phyloP scores from a whole-genome alignment of 306 rosid genomes.

The Inga oerstediana region DNA sequence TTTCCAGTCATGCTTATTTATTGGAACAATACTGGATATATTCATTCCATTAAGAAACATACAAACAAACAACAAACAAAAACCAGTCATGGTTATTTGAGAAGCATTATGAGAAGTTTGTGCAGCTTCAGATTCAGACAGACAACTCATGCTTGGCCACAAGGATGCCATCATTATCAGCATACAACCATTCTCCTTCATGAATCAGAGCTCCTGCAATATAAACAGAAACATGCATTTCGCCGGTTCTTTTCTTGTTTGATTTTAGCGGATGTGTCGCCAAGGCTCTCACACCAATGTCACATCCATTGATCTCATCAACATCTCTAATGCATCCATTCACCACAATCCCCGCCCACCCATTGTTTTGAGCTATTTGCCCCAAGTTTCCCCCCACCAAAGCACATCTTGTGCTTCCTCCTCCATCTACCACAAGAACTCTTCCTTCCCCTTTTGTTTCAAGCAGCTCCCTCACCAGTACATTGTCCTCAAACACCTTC shows the following conservation, averaged over 20 bases:
- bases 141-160: slow-evolving; percentile 48
- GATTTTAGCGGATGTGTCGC: slow-evolving; percentile 67
- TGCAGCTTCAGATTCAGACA: slow-evolving; percentile 9
- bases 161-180: slow-evolving; percentile 64
- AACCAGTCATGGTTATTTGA: not conserved
- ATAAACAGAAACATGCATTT: slow-evolving; percentile 55
- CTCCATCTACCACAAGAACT: slow-evolving; percentile 52
- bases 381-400: slow-evolving; percentile 51
- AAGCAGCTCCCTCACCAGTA: slow-evolving; percentile 60
- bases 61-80: too few relatives aligned
- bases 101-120: not conserved
- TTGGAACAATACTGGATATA: too few relatives aligned
- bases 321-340: slow-evolving; percentile 90
- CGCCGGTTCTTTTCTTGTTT: slow-evolving; percentile 57
- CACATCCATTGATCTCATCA: slow-evolving; percentile 77
- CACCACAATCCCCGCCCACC: slow-evolving; percentile 81
- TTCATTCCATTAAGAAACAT: too few relatives aligned
- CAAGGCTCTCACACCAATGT: slow-evolving; percentile 78
- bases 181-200: slow-evolving; percentile 87
- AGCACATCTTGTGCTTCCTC: slow-evolving; percentile 55
- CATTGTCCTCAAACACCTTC: slow-evolving; percentile 82
- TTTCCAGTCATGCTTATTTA: not conserved
- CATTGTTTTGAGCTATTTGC: slow-evolving; percentile 48
- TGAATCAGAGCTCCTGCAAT: slow-evolving; percentile 64
- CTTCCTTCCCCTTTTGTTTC: slow-evolving; percentile 67